Conservation (phyloP, 1,284 basidiomycete genomes). For the Leccinum colubrinum region DNA sequence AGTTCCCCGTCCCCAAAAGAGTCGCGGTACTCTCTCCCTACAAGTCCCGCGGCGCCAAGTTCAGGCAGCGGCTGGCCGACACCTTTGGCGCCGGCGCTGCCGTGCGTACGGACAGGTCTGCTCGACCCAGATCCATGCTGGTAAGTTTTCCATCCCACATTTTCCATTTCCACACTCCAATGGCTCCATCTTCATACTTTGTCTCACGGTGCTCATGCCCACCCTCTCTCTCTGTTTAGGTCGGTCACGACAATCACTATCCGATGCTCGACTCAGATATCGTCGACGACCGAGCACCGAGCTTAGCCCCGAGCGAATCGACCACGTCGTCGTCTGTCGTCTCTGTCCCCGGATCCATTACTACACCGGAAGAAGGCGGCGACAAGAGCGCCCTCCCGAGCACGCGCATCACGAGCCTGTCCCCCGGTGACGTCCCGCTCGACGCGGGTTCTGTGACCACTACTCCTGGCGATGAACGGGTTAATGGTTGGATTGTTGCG, state of each 20-base stretch:
- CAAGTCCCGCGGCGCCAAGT: slow-evolving; percentile 19
- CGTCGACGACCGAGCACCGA: slow-evolving; percentile 9
- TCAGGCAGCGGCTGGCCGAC: slow-evolving; percentile 19
- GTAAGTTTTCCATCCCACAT: not conserved
- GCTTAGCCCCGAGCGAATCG: slow-evolving; percentile 6
- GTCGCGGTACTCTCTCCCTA: slow-evolving; percentile 10
- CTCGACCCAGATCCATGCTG: slow-evolving; percentile 20
- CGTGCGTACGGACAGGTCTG: slow-evolving; percentile 25
- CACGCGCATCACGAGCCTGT: too few species aligned
- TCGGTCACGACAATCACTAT: slow-evolving; percentile 9
- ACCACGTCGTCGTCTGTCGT: not conserved
- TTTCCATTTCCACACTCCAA: not conserved
- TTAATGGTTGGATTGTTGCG: too few species aligned
- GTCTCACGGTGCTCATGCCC: not conserved
- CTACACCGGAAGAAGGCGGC: too few species aligned
- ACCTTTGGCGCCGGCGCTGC: slow-evolving; percentile 20
- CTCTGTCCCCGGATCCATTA: too few species aligned
- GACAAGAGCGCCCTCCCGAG: too few species aligned
- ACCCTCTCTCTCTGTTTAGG: slow-evolving; percentile 6
- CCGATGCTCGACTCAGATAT: slow-evolving; percentile 2
- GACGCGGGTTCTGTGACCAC: too few species aligned
- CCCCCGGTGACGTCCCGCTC: too few species aligned
- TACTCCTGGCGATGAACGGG: too few species aligned
- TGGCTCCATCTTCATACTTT: not conserved
- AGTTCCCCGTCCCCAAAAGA: not conserved